Conservation (phyloP, 257 asterid genomes). For the Agastache rugosa region DNA sequence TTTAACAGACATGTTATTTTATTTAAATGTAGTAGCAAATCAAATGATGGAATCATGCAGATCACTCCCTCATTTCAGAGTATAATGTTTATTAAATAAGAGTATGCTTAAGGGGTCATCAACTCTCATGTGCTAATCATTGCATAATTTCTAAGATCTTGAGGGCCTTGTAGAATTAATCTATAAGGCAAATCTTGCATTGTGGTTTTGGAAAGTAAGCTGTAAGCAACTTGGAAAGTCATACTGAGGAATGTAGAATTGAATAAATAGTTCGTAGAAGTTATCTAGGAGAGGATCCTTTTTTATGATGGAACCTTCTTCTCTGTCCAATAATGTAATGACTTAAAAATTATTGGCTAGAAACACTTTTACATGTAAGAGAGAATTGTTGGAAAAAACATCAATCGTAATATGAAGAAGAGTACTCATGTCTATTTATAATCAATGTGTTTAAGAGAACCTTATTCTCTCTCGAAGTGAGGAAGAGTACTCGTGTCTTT, state of each 20-base stretch:
- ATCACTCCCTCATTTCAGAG: constrained; percentile 3
- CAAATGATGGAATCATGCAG: background rate
- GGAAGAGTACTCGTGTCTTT: background rate
- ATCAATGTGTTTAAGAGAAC: background rate
- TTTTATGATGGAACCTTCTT: background rate
- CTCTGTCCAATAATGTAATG: background rate
- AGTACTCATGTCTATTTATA: constrained; percentile 5
- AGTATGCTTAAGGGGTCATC: background rate
- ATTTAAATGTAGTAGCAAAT: background rate
- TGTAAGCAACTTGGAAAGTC: constrained; percentile 8
- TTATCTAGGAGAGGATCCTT: background rate
- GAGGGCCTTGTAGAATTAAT: constrained; percentile 22
- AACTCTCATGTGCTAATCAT: background rate
- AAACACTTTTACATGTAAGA: background rate
- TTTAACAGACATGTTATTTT: background rate
- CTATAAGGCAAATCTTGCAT: constrained; percentile 18
- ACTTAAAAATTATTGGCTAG: background rate
- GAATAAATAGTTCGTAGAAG: background rate
- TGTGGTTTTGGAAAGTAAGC: constrained; percentile 4
- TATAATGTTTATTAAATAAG: background rate
- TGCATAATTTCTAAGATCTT: background rate
- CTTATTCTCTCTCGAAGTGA: background rate
- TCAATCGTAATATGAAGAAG: background rate
- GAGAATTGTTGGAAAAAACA: background rate
- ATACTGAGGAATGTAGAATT: background rate